Conservation (phyloP, 495 filamentous ascomycete genomes). For the Cercophora newfieldiana region DNA sequence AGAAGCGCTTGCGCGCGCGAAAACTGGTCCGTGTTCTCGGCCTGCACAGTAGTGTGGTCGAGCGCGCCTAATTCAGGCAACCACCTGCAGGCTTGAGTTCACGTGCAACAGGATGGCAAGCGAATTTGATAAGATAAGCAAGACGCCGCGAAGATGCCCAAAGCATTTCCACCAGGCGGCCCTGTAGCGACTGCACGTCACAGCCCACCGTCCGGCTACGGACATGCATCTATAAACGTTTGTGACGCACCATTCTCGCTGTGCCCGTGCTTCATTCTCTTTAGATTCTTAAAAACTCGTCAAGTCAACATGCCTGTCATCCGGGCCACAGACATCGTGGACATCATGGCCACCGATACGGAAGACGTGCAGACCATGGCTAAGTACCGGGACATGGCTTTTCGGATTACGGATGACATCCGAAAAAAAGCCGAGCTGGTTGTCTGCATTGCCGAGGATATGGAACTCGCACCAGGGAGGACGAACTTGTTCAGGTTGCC, state of each 20-base stretch:
- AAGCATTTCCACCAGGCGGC: constrained; percentile 3
- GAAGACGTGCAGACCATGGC: constrained; percentile 10
- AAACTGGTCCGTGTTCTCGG: not conserved
- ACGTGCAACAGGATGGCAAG: not conserved
- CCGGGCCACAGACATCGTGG: constrained; percentile 12
- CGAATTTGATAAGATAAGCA: constrained; percentile 7
- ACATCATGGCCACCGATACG: constrained; percentile 4
- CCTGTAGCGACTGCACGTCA: constrained; percentile 9
- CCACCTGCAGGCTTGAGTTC: not conserved
- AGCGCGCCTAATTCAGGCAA: not conserved
- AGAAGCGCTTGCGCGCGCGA: constrained; percentile 3
- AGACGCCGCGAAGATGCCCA: constrained; percentile 7
- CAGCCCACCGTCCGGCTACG: constrained; percentile 2
- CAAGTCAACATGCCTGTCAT: constrained; percentile 12
- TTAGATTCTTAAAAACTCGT: constrained; percentile 10
- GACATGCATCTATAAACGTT: constrained; percentile 2
- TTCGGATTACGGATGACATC: not conserved
- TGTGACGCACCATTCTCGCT: constrained; percentile 4
- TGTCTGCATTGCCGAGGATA: constrained; percentile 9
- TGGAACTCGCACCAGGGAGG: not conserved
- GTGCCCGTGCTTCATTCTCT: constrained; percentile 6
- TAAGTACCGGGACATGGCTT: not conserved
- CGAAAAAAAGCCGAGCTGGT: constrained; percentile 3
- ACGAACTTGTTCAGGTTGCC: constrained; percentile 4
- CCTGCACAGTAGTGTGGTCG: not conserved